These are phyloP conservation scores for Syzygium aqueum DNA, from an alignment of 345 rosid species.

Conservation along the genomic window DNA sequence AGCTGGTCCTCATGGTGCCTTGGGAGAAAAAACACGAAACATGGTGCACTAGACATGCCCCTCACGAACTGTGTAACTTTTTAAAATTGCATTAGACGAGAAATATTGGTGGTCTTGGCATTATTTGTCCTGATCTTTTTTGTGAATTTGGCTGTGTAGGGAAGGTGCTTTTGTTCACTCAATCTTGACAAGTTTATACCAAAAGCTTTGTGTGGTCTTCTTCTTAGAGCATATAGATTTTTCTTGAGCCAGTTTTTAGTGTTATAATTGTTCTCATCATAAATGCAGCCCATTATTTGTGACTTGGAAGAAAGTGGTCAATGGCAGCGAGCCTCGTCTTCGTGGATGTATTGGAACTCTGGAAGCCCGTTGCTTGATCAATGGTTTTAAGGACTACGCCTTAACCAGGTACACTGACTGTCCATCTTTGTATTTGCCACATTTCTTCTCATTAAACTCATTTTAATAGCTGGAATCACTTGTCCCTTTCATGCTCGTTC, in stretches of 20 bases:
- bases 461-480: background rate
- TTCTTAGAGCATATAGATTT: background rate
- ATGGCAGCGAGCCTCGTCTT: conserved; percentile 87
- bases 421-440: background rate
- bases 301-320: conserved; percentile 89
- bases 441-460: background rate
- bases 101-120: background rate
- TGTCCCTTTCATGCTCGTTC: background rate
- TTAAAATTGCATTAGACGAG: background rate
- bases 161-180: background rate
- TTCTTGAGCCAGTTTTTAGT: background rate
- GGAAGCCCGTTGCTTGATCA: conserved; percentile 75
- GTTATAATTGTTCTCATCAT: conserved; percentile 1
- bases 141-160: background rate
- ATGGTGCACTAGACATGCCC: background rate
- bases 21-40: background rate
- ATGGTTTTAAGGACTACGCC: conserved; percentile 91
- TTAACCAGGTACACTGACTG: conserved; percentile 57
- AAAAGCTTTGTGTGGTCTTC: background rate
- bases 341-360: conserved; percentile 99
- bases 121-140: background rate
- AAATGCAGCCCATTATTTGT: conserved; percentile 85
- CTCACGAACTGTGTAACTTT: background rate
- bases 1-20: background rate
- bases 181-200: background rate